A percentile compares a stretch with the other conserved stretches of the same genome.
Conservation (phyloP, 768 basidiomycete species). For the Botryobasidium botryosum region DNA sequence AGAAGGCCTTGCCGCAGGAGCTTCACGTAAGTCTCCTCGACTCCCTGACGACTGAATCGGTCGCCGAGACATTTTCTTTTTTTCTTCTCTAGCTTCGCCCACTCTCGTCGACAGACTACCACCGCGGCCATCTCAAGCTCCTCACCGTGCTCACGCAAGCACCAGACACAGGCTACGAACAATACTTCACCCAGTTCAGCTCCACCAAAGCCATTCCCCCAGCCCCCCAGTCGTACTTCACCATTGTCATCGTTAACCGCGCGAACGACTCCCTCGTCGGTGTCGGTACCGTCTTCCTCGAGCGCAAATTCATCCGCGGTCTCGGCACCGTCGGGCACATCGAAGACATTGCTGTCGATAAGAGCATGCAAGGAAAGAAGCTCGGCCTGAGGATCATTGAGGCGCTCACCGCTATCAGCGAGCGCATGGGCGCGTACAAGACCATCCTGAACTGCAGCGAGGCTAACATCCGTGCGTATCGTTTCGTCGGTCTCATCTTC, state of each 20-base stretch:
- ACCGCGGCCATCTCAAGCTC: conserved; percentile 66
- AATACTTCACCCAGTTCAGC: conserved; percentile 57
- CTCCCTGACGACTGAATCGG: too few relatives aligned
- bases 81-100: conserved; percentile 80
- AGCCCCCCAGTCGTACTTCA: conserved; percentile 46
- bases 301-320: conserved; percentile 84
- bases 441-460: conserved; percentile 92
- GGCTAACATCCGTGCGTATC: conserved; percentile 69
- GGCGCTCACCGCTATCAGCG: conserved; percentile 69
- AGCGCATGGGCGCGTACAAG: conserved; percentile 76
- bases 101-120: conserved; percentile 68
- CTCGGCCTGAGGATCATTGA: conserved; percentile 78
- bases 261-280: conserved; percentile 64
- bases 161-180: conserved; percentile 43
- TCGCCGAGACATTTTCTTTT: too few relatives aligned
- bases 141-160: conserved; percentile 56
- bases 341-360: conserved; percentile 92
- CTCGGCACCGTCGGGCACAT: conserved; percentile 87
- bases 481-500: neutral
- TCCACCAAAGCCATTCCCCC: conserved; percentile 22
- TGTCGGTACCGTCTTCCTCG: conserved; percentile 70
- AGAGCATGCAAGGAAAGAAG: conserved; percentile 77
- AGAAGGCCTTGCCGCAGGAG: conserved; percentile 38
- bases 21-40: conserved; percentile 56
- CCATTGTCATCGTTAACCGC: conserved; percentile 68